A percentile compares a stretch with the other conserved stretches of the same genome.
Evolutionary conservation across 1,139 yeast species (phyloP).

Genomic region (Scheffersomyces cryptocercus): DNA sequence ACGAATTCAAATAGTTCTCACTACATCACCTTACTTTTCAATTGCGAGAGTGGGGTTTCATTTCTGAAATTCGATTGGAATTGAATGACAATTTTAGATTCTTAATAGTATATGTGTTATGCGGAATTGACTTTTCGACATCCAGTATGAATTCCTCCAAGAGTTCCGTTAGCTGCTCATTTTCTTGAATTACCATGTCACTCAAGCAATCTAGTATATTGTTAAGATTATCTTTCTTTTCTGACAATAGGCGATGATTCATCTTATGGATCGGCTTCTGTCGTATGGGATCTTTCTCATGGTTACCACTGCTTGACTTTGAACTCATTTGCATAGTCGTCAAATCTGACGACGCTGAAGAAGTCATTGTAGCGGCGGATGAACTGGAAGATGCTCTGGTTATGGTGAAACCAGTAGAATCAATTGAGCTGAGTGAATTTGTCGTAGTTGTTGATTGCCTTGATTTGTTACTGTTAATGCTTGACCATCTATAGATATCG

Average conservation of each 20-base stretch:
- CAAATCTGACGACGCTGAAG: too few relatives aligned
- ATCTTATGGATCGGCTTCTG: constrained; percentile 6
- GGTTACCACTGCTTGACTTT: background rate
- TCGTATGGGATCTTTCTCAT: background rate
- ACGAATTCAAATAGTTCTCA: too few relatives aligned
- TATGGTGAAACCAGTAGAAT: background rate
- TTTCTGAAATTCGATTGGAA: too few relatives aligned
- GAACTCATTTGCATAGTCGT: too few relatives aligned
- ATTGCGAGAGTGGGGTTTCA: too few relatives aligned
- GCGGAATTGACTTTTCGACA: constrained; percentile 11
- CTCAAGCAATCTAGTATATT: constrained; percentile 14
- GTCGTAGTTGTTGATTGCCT: background rate
- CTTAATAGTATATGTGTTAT: constrained; percentile 11
- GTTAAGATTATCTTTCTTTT: constrained; percentile 10
- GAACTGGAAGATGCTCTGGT: too few relatives aligned
- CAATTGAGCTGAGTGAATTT: background rate
- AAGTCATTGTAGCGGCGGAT: too few relatives aligned
- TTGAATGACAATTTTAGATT: background rate
- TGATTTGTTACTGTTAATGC: background rate
- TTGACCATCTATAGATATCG: background rate
- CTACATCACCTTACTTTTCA: too few relatives aligned
- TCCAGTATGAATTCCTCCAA: constrained; percentile 9
- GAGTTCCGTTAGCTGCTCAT: constrained; percentile 5
- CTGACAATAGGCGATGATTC: constrained; percentile 10
- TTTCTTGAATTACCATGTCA: constrained; percentile 11